A percentile compares a stretch with the other conserved stretches of the same genome.
Conservation (phyloP, 495 filamentous ascomycete genomes). For the Chaetomium tenue region DNA sequence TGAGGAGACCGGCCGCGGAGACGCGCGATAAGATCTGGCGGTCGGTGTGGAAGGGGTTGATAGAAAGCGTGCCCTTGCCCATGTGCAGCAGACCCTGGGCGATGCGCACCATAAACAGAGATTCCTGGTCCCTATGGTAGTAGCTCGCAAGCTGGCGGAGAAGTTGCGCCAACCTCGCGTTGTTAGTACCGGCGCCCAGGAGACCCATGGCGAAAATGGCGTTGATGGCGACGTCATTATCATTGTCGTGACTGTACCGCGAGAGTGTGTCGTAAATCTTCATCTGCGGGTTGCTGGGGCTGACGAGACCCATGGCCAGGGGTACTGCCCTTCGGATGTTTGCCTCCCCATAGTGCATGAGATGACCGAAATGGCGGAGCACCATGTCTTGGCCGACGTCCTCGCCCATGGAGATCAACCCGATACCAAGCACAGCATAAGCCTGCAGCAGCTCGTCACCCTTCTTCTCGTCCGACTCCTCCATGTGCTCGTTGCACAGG, state of each 20-base stretch:
- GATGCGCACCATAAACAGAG: constrained; percentile 98
- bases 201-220: constrained; percentile 99
- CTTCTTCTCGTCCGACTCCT: constrained; percentile 86
- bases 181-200: constrained; percentile 95
- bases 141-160: constrained; percentile 94
- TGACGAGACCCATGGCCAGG: constrained; percentile 94
- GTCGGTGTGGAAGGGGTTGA: constrained; percentile 98
- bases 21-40: constrained; percentile 92
- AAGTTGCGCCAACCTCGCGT: constrained; percentile 91
- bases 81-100: constrained; percentile 97
- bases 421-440: constrained; percentile 92
- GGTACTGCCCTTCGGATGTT: constrained; percentile 97
- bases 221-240: constrained; percentile 97
- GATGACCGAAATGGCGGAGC: constrained; percentile 90
- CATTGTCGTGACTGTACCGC: constrained; percentile 98
- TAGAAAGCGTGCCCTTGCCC: constrained; percentile 95
- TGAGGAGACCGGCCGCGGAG: constrained; percentile 82
- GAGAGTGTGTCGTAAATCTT: constrained; percentile 99
- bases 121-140: constrained; percentile 93
- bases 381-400: constrained; percentile 99
- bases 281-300: constrained; percentile 98
- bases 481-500: constrained; percentile 96
- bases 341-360: constrained; percentile 98
- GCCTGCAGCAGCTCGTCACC: constrained; percentile 90
- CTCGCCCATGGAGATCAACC: constrained; percentile 95